phyloP scores from a whole-genome alignment of 148 eudicot species.

The Polygonum aviculare region DNA sequence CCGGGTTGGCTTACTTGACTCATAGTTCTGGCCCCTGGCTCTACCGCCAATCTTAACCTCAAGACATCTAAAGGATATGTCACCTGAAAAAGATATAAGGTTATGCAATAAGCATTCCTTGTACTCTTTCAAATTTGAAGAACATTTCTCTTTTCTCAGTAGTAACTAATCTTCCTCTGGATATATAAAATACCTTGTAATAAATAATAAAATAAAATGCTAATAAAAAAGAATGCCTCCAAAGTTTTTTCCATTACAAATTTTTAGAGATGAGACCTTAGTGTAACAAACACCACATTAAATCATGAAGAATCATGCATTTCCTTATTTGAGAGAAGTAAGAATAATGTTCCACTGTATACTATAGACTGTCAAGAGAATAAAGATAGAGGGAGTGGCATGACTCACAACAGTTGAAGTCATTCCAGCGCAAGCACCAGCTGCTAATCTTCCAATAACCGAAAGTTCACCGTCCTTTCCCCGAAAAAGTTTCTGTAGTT shows the following conservation, averaged over 20 bases:
- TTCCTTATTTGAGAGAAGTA: neutral
- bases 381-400: neutral
- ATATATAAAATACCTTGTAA: neutral
- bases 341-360: neutral
- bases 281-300: neutral
- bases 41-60: constrained; percentile 90
- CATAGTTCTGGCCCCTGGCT: constrained; percentile 78
- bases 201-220: neutral
- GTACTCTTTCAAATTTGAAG: neutral
- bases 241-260: neutral
- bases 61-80: constrained; percentile 94
- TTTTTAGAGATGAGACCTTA: neutral
- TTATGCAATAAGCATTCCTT: neutral
- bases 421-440: constrained; percentile 90
- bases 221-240: neutral
- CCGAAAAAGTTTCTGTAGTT: constrained; percentile 55
- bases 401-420: constrained; percentile 75
- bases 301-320: neutral
- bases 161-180: neutral
- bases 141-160: neutral
- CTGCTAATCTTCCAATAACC: constrained; percentile 68
- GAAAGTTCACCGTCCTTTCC: constrained; percentile 86
- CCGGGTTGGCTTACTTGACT: constrained; percentile 42
- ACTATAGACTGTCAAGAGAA: neutral
- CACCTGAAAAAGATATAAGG: constrained; percentile 33